Conservation (phyloP, 129 eudicot species). For the Tanacetum coccineum region DNA sequence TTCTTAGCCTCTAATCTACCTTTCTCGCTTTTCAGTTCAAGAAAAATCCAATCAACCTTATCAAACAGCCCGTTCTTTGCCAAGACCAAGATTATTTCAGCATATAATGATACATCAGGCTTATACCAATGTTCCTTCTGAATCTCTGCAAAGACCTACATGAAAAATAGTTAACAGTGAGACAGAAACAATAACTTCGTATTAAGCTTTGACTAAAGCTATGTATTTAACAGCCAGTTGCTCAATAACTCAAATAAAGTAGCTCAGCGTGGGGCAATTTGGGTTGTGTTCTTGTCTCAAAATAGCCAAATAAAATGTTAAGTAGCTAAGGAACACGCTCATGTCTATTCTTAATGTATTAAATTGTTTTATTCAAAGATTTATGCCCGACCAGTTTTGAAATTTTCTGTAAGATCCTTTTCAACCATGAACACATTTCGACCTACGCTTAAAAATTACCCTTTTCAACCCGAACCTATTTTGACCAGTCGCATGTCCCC, state of each 20-base stretch:
- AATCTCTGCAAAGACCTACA: conserved; percentile 64
- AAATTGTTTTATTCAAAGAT: background rate
- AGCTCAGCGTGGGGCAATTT: too few species aligned
- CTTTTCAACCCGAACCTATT: too few species aligned
- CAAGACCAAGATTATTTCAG: conserved; percentile 51
- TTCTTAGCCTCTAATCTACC: conserved; percentile 51
- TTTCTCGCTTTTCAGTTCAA: conserved; percentile 41
- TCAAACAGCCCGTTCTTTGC: conserved; percentile 53
- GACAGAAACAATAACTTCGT: background rate
- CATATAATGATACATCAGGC: conserved; percentile 47
- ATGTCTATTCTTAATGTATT: background rate
- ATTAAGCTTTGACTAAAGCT: background rate
- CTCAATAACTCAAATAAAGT: background rate
- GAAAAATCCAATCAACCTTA: conserved; percentile 35
- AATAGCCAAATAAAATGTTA: too few species aligned
- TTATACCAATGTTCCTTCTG: conserved; percentile 76
- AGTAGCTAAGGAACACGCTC: too few species aligned
- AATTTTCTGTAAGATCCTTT: too few species aligned
- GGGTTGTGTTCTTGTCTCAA: background rate
- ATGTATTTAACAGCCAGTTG: background rate
- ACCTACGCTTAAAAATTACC: too few species aligned
- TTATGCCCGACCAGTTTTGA: background rate
- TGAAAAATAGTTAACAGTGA: conserved; percentile 20
- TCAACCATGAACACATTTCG: too few species aligned
- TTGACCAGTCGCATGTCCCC: too few species aligned